Evolutionary conservation across 768 basidiomycete genomes (phyloP).

Genomic region (Fomitopsis pulvina): DNA sequence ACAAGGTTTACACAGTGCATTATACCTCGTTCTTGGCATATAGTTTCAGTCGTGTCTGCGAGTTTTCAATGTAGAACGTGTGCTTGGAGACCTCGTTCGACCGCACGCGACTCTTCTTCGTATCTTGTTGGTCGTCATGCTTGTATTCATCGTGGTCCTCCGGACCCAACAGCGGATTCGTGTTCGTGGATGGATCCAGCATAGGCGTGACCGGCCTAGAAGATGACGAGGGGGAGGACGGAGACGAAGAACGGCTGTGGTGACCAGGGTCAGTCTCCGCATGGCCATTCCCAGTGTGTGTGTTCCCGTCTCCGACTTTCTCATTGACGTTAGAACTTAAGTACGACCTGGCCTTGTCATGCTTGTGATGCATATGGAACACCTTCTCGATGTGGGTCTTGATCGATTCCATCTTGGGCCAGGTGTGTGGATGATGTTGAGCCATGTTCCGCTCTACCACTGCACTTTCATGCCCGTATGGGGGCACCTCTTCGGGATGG

Average conservation of each 20-base stretch:
- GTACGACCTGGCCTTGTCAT: background rate
- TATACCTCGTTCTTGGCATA: conserved; percentile 85
- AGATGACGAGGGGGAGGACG: conserved; percentile 27
- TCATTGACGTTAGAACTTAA: conserved; percentile 14
- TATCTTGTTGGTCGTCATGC: conserved; percentile 24
- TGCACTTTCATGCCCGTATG: background rate
- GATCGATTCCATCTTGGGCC: conserved; percentile 43
- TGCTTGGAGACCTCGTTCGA: conserved; percentile 76
- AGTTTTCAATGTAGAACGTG: conserved; percentile 90
- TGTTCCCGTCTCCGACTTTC: background rate
- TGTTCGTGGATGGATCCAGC: conserved; percentile 77
- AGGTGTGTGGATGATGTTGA: conserved; percentile 19
- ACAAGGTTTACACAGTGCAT: background rate
- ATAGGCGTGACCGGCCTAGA: conserved; percentile 44
- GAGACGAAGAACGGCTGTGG: conserved; percentile 18
- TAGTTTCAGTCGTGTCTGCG: conserved; percentile 83
- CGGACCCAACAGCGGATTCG: conserved; percentile 41
- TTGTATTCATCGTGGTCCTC: conserved; percentile 24
- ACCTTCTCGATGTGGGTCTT: conserved; percentile 38
- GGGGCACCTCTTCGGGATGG: conserved; percentile 15
- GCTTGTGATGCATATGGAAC: conserved; percentile 27
- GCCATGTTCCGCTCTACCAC: conserved; percentile 3
- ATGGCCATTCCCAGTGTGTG: conserved; percentile 1
- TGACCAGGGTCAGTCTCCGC: conserved; percentile 7
- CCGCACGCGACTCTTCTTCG: conserved; percentile 36